A percentile compares a stretch with the other conserved stretches of the same genome.
Conservation (phyloP, 2,329 filamentous ascomycete genomes). For the Elsinoe batatas region DNA sequence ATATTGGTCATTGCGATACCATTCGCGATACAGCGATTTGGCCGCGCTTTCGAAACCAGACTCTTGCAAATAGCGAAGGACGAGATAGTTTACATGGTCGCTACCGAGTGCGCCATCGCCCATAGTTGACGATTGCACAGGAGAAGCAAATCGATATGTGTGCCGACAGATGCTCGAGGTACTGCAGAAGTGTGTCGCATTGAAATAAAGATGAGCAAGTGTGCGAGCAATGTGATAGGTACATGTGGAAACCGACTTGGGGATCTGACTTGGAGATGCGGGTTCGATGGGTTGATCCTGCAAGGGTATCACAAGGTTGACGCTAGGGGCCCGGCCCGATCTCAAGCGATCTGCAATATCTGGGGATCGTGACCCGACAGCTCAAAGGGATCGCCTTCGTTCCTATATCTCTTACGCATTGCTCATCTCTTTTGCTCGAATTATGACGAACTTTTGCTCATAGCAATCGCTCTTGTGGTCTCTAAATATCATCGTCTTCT, state of each 20-base stretch:
- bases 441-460: not conserved
- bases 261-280: slow-evolving; percentile 2
- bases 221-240: not conserved
- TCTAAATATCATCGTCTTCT: not conserved
- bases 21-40: slow-evolving; percentile 52
- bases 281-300: slow-evolving; percentile 10
- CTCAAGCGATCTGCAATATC: slow-evolving; percentile 8
- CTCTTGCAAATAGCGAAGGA: slow-evolving; percentile 49
- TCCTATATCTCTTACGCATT: not conserved
- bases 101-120: slow-evolving; percentile 37
- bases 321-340: not conserved
- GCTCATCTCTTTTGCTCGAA: not conserved
- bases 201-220: not conserved
- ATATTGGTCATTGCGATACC: slow-evolving; percentile 38
- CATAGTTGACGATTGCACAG: slow-evolving; percentile 22
- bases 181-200: not conserved
- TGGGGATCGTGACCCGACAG: slow-evolving; percentile 6
- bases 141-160: not conserved
- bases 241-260: not conserved
- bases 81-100: slow-evolving; percentile 59
- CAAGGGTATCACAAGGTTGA: slow-evolving; percentile 1
- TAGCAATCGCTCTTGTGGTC: not conserved
- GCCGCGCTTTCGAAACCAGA: slow-evolving; percentile 30
- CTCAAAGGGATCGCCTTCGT: not conserved
- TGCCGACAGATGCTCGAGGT: not conserved